These are phyloP conservation scores for Furculomyces boomerangus DNA, from an alignment of 371 early-diverging fungal species.

Conservation along the genomic window DNA sequence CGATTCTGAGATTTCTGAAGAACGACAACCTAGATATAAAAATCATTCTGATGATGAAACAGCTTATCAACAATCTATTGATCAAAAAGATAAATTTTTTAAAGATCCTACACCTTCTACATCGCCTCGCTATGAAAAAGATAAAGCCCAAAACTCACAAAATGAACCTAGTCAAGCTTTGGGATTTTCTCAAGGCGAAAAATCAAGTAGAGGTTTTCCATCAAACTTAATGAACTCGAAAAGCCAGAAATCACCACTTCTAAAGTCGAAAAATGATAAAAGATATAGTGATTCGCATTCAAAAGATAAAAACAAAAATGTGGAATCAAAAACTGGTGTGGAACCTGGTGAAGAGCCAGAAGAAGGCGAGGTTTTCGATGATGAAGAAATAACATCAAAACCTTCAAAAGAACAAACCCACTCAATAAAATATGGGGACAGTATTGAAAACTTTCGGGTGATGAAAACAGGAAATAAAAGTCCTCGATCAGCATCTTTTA, in stretches of 20 bases:
- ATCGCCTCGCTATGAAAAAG: too few species aligned
- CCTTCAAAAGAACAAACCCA: neutral
- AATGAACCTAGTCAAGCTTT: neutral
- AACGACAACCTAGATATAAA: neutral
- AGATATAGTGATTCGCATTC: too few species aligned
- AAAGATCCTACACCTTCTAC: too few species aligned
- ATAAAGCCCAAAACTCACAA: neutral
- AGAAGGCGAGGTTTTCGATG: constrained; percentile 23
- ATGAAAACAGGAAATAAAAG: neutral
- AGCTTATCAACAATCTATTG: neutral
- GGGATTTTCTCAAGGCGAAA: too few species aligned
- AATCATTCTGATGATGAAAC: neutral
- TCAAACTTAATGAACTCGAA: too few species aligned
- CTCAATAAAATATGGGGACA: neutral
- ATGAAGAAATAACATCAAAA: constrained; percentile 5
- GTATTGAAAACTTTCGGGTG: neutral
- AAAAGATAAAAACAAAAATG: neutral
- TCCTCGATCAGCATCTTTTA: too few species aligned
- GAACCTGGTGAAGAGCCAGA: constrained; percentile 16
- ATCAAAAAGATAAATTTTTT: neutral
- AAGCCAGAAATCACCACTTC: too few species aligned
- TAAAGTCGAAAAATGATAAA: too few species aligned
- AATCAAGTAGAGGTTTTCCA: too few species aligned
- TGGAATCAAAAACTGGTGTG: neutral
- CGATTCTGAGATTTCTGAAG: neutral